A percentile compares a stretch with the other conserved stretches of the same genome.
phyloP scores from a whole-genome alignment of 306 rosid species.

The Myrica gale region DNA sequence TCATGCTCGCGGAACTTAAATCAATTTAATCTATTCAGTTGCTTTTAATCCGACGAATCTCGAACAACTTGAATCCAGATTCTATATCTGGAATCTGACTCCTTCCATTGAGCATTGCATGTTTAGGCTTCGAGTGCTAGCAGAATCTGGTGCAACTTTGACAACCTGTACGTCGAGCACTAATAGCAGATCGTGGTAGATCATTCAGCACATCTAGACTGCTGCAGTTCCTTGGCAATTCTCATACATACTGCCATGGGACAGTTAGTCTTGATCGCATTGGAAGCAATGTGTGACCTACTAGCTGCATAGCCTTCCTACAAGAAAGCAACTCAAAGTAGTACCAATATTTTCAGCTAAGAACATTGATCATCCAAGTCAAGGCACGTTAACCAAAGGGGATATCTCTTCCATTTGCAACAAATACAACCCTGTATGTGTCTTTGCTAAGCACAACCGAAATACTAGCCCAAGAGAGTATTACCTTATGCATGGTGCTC shows the following conservation, averaged over 20 bases:
- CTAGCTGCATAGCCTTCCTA: slow-evolving; percentile 86
- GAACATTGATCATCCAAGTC: slow-evolving; percentile 11
- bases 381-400: slow-evolving; percentile 11
- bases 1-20: not conserved
- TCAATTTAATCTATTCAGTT: not conserved
- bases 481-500: slow-evolving; percentile 66
- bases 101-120: not conserved
- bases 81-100: not conserved
- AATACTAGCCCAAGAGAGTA: not conserved
- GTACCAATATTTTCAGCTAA: slow-evolving; percentile 11
- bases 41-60: not conserved
- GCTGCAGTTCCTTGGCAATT: slow-evolving; percentile 65
- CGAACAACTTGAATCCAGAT: not conserved
- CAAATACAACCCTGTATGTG: not conserved
- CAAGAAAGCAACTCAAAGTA: slow-evolving; percentile 28
- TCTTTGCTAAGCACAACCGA: not conserved
- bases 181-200: not conserved
- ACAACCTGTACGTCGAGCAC: not conserved
- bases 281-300: slow-evolving; percentile 80
- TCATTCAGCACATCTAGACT: not conserved
- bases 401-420: slow-evolving; percentile 7
- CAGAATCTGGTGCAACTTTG: not conserved
- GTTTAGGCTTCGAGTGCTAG: not conserved
- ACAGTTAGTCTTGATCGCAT: slow-evolving; percentile 89
- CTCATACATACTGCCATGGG: slow-evolving; percentile 74